Base-by-base conservation (phyloP, 2,329 filamentous ascomycete species). In the Microcyclosporella mali region DNA sequence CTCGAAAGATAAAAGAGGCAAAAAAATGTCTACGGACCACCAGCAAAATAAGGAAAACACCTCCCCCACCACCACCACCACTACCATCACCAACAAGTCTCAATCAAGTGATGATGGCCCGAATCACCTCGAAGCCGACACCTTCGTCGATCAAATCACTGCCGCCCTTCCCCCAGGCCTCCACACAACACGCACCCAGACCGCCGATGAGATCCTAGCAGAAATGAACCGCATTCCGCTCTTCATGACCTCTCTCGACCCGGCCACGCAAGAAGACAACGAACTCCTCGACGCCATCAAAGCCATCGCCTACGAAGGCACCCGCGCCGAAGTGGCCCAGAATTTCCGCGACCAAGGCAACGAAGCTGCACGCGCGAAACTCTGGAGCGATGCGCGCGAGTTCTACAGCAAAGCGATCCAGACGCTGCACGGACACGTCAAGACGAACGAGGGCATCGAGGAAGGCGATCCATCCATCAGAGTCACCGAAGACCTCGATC, bases 311-410 rank as follows among this genome's bases (percentile, higher is more conserved):
- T 95, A 95, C 62, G 92, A 98, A 69, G 94, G 92, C 15, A 89
- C 88, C 7, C 81, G 86, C 37, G 75, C 82, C 8, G 90, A 97
- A 64, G 83, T 94, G 49, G 85, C 82, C 15, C 69, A 77, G 33
- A 87, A 87, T 52, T 95, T 95, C 70, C 88, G 92, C 58, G 84
- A 90, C 62, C 85, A 88, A 54, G 92, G 92, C 27, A 98, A 98
- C 63, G 90, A 97, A 57, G 82, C 79, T 58, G 94, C 94, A 61
- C 75, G 77, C 56, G 73, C 74, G 42, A 82, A 81, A 64, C 73
- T 79, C 36, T 95, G 84, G 80, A 72, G 66, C 18, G 88, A 97
- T 64, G 92, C 89, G 3, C 83, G 84, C 61, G 88, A 95, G 64
- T 95, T 89, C 64, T 98, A 98, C 64, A 79, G 77, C 21, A 92